Evolutionary conservation across 371 early-diverging fungal species (phyloP).

Genomic region (Mortierella sp.): DNA sequence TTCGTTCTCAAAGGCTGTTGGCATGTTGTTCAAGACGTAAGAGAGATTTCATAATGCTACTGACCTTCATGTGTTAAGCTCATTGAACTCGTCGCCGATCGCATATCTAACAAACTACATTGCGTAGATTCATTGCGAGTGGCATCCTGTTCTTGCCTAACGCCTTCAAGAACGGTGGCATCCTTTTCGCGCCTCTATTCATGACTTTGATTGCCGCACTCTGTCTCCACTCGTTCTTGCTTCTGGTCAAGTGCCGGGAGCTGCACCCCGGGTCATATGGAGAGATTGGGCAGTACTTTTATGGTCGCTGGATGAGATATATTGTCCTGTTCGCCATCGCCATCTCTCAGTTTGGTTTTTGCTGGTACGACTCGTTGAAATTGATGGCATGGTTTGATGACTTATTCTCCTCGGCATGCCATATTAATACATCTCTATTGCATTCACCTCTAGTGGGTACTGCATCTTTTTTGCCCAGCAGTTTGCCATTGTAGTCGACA

Average conservation of each 20-base stretch:
- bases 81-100: no score
- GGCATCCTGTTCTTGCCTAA: conserved; percentile 85
- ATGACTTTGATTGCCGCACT: conserved; percentile 74
- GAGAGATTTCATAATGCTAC: no score
- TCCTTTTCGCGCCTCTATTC: conserved; percentile 72
- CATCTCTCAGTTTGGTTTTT: conserved; percentile 90
- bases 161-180: conserved; percentile 85
- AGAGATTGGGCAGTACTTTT: conserved; percentile 87
- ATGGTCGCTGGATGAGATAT: conserved; percentile 83
- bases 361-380: conserved; percentile 72
- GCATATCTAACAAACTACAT: background rate
- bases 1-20: conserved; percentile 51
- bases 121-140: conserved; percentile 76
- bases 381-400: no score
- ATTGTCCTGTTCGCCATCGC: conserved; percentile 86
- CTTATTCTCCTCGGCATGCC: no score
- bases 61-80: no score
- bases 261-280: conserved; percentile 87
- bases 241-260: conserved; percentile 75
- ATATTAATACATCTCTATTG: no score
- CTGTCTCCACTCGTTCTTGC: conserved; percentile 75
- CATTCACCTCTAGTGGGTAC: conserved; percentile 41
- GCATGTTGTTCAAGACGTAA: conserved; percentile 53
- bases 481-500: conserved; percentile 45
- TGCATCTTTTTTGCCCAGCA: conserved; percentile 53